Conservation (phyloP, 768 basidiomycete genomes). For the Mycena galericulata region DNA sequence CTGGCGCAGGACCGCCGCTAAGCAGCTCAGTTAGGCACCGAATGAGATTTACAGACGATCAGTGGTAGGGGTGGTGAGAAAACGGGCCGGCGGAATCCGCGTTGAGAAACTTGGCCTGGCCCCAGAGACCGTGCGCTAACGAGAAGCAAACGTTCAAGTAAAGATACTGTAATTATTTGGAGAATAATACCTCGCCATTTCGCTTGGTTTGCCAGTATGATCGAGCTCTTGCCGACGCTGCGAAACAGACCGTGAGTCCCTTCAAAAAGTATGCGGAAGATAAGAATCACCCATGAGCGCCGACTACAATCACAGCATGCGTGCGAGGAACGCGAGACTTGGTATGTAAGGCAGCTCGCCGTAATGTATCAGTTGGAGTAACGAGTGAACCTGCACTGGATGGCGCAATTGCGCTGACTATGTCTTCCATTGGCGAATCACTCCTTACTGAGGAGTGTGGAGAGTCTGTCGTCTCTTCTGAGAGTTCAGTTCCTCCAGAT, state of each 20-base stretch:
- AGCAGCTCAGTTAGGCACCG: conserved; percentile 67
- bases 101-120: conserved; percentile 79
- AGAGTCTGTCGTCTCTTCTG: conserved; percentile 49
- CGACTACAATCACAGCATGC: conserved; percentile 71
- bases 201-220: conserved; percentile 76
- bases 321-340: conserved; percentile 60
- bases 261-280: neutral
- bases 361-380: conserved; percentile 55
- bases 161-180: neutral
- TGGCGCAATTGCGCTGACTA: conserved; percentile 18
- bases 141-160: neutral
- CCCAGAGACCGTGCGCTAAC: conserved; percentile 78
- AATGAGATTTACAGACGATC: conserved; percentile 26
- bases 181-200: conserved; percentile 70
- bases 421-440: conserved; percentile 35
- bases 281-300: conserved; percentile 70
- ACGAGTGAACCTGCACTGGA: conserved; percentile 47
- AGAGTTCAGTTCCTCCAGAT: conserved; percentile 12
- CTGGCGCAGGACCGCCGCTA: conserved; percentile 79
- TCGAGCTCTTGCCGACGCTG: conserved; percentile 81
- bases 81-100: conserved; percentile 73
- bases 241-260: conserved; percentile 4
- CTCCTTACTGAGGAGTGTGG: conserved; percentile 33
- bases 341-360: conserved; percentile 57
- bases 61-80: conserved; percentile 53